Evolutionary conservation across 495 filamentous ascomycete genomes (phyloP).

Genomic region (Entonaema liquescens): DNA sequence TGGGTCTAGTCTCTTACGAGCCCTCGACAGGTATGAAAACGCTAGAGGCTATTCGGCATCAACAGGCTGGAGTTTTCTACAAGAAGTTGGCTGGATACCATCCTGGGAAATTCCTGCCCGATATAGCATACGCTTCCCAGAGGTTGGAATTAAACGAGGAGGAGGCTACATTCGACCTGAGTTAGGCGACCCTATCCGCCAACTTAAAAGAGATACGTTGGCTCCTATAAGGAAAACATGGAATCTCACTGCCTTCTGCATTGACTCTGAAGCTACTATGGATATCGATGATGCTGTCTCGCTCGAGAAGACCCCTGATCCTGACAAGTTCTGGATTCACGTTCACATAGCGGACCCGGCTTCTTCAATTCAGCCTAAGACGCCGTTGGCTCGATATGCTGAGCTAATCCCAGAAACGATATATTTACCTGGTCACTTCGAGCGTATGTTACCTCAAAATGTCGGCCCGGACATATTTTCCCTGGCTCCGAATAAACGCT

Average conservation of each 20-base stretch:
- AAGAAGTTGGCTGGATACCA: slow-evolving; percentile 83
- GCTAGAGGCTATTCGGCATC: slow-evolving; percentile 59
- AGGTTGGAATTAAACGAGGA: slow-evolving; percentile 54
- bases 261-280: slow-evolving; percentile 73
- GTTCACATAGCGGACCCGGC: slow-evolving; percentile 94
- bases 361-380: slow-evolving; percentile 72
- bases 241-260: slow-evolving; percentile 79
- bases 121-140: slow-evolving; percentile 67
- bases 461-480: slow-evolving; percentile 72
- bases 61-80: slow-evolving; percentile 75
- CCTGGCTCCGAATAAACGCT: slow-evolving; percentile 69
- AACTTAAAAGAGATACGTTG: slow-evolving; percentile 57
- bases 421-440: slow-evolving; percentile 78
- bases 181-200: slow-evolving; percentile 41
- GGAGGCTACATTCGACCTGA: slow-evolving; percentile 45
- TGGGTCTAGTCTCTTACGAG: slow-evolving; percentile 76
- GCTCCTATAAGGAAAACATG: slow-evolving; percentile 72
- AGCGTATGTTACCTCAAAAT: slow-evolving; percentile 74
- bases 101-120: slow-evolving; percentile 82
- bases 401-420: slow-evolving; percentile 67
- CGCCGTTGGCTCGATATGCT: slow-evolving; percentile 70
- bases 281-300: slow-evolving; percentile 95
- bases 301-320: slow-evolving; percentile 67
- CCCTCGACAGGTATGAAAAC: slow-evolving; percentile 72
- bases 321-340: slow-evolving; percentile 80